Evolutionary conservation across 1,139 yeast species (phyloP).

Genomic region (Scheffersomyces insectosa): DNA sequence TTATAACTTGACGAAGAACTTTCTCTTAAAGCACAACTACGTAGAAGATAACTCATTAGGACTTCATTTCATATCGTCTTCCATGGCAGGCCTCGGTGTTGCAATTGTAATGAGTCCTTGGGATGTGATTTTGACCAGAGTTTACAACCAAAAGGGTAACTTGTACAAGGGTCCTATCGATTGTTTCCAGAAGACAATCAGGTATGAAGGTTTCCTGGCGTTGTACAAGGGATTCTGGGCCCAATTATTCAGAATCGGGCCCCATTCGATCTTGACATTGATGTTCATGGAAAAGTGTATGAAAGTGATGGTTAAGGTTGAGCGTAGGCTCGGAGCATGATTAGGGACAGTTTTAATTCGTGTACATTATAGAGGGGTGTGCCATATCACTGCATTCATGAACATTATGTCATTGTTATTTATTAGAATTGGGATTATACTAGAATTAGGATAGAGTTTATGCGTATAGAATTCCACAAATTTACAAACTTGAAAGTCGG

Average conservation of each 20-base stretch:
- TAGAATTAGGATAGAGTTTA: no score
- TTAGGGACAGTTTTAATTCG: no score
- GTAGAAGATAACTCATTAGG: slow-evolving; percentile 63
- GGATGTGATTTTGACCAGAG: slow-evolving; percentile 91
- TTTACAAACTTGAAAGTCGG: no score
- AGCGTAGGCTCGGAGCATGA: slow-evolving; percentile 16
- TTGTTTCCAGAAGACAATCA: slow-evolving; percentile 80
- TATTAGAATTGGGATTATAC: no score
- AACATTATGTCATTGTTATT: no score
- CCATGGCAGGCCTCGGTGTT: slow-evolving; percentile 87
- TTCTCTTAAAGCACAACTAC: slow-evolving; percentile 47
- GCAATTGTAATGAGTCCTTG: slow-evolving; percentile 96
- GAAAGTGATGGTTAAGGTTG: slow-evolving; percentile 54
- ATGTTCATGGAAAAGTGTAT: slow-evolving; percentile 95
- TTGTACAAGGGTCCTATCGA: slow-evolving; percentile 85
- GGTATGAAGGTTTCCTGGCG: slow-evolving; percentile 82
- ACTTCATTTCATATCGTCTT: slow-evolving; percentile 73
- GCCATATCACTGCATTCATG: no score
- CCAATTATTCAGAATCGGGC: slow-evolving; percentile 87
- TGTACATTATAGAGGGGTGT: neutral
- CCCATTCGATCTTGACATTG: slow-evolving; percentile 87
- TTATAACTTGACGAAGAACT: slow-evolving; percentile 73
- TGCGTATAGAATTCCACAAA: no score
- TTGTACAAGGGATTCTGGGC: slow-evolving; percentile 95
- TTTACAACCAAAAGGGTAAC: slow-evolving; percentile 91